phyloP scores from a whole-genome alignment of 805 yeast genomes.

The Schwanniomyces polymorphus region DNA sequence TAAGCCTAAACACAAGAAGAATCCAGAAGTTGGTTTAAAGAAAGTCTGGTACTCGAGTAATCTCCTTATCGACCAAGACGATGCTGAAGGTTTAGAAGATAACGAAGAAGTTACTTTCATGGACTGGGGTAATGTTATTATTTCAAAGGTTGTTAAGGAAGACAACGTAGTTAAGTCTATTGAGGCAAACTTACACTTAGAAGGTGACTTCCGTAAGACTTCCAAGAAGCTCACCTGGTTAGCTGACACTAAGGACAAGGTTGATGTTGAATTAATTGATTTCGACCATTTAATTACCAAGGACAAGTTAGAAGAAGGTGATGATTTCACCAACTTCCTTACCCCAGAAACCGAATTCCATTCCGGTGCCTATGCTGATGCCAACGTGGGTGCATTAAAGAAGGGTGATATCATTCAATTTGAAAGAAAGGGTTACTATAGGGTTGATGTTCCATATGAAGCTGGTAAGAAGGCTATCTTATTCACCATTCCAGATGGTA shows the following conservation, averaged over 20 bases:
- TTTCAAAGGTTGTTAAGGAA: constrained; percentile 66
- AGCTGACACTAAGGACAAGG: constrained; percentile 74
- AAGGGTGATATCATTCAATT: constrained; percentile 89
- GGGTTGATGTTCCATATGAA: constrained; percentile 62
- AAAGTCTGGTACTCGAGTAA: constrained; percentile 65
- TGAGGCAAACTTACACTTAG: constrained; percentile 80
- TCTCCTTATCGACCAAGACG: constrained; percentile 82
- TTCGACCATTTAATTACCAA: constrained; percentile 94
- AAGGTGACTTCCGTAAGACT: constrained; percentile 96
- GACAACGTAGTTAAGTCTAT: constrained; percentile 59
- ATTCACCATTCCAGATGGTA: constrained; percentile 96
- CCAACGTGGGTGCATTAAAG: constrained; percentile 72
- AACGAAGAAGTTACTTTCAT: constrained; percentile 95
- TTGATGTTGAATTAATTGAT: constrained; percentile 77
- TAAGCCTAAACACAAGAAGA: constrained; percentile 93
- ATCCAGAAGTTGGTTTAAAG: constrained; percentile 86
- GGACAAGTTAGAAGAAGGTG: constrained; percentile 93
- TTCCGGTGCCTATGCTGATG: constrained; percentile 74
- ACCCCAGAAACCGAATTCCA: constrained; percentile 87
- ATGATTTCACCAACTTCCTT: constrained; percentile 86
- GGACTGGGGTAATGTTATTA: constrained; percentile 98
- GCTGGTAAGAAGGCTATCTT: constrained; percentile 70
- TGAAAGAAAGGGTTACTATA: constrained; percentile 95
- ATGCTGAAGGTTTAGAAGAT: constrained; percentile 63
- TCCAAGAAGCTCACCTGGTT: constrained; percentile 95